Evolutionary conservation across 2,329 filamentous ascomycete species (phyloP).

Genomic region (Chalara sp.): DNA sequence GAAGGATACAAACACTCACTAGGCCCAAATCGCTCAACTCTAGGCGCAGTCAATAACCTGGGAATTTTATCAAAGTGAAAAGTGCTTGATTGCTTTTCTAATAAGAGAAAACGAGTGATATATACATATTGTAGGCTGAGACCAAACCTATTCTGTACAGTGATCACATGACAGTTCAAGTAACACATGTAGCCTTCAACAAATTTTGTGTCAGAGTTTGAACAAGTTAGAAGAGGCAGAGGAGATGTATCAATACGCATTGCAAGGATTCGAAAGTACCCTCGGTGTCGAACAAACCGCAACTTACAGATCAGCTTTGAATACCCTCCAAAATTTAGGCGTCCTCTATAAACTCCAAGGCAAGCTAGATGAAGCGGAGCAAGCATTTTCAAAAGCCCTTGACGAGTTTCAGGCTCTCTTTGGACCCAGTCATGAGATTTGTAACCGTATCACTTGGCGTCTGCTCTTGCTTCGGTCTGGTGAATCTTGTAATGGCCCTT

Average conservation of each 20-base stretch:
- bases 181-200: too few species aligned
- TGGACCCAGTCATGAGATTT: neutral
- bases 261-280: neutral
- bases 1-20: too few species aligned
- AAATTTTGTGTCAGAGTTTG: too few species aligned
- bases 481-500: constrained; percentile 1
- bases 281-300: neutral
- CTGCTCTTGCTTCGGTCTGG: neutral
- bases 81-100: too few species aligned
- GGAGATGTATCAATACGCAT: neutral
- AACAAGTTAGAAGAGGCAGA: too few species aligned
- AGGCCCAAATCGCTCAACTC: too few species aligned
- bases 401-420: neutral
- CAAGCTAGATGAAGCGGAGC: neutral
- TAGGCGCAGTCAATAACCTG: too few species aligned
- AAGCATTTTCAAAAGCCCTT: neutral
- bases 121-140: too few species aligned
- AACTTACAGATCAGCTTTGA: neutral
- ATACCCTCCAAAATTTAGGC: constrained; percentile 1
- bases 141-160: too few species aligned
- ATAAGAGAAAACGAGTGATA: too few species aligned
- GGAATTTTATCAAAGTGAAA: too few species aligned
- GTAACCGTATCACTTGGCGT: neutral
- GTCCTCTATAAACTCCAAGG: neutral
- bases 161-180: too few species aligned